Evolutionary conservation across 75 land plant genomes (phyloP).

Genomic region (Cunninghamia lanceolata): DNA sequence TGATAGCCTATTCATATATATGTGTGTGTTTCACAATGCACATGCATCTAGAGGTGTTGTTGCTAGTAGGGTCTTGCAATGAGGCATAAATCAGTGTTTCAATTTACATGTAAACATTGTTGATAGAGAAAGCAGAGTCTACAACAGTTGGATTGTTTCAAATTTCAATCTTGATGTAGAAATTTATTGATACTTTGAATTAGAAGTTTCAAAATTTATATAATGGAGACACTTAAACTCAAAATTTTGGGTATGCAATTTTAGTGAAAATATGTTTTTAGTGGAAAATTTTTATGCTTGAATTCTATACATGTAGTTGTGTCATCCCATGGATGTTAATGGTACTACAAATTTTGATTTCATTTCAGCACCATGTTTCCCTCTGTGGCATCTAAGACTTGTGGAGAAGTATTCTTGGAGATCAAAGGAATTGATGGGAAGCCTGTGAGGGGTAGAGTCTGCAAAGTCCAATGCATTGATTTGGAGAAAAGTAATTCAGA

Average conservation of each 20-base stretch:
- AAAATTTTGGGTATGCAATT: not conserved
- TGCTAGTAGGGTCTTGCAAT: not conserved
- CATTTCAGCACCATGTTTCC: not conserved
- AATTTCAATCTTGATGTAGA: not conserved
- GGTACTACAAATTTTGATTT: not conserved
- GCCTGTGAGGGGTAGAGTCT: slow-evolving; percentile 46
- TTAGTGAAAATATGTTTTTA: not conserved
- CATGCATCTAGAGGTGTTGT: not conserved
- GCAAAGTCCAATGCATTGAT: slow-evolving; percentile 42
- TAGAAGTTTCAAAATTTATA: not conserved
- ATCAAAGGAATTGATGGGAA: slow-evolving; percentile 48
- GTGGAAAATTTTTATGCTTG: not conserved
- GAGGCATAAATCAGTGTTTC: not conserved
- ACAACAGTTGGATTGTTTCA: not conserved
- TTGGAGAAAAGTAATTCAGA: not conserved
- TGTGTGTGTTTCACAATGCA: not conserved
- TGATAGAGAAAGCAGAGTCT: not conserved
- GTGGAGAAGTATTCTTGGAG: slow-evolving; percentile 36
- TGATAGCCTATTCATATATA: not conserved
- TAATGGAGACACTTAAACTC: not conserved
- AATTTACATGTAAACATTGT: not conserved
- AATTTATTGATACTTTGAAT: not conserved
- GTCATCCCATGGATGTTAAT: not conserved
- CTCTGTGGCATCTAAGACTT: not conserved
- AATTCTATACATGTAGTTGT: not conserved